Conservation (phyloP, 306 rosid genomes). For the Glycine latifolia region DNA sequence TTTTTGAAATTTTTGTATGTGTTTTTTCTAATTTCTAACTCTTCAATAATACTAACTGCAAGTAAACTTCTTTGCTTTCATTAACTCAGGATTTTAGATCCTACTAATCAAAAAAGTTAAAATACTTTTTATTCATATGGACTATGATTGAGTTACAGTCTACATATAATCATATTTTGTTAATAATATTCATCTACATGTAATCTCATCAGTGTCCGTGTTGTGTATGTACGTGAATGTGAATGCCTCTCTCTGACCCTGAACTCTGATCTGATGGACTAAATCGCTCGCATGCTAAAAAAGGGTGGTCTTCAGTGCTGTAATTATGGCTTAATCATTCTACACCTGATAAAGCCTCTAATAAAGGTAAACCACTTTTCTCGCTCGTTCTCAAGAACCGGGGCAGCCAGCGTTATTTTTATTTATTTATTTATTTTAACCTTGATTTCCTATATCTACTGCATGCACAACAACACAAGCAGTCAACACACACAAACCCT, state of each 20-base stretch:
- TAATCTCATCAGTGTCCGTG: too few relatives aligned
- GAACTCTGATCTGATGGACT: constrained; percentile 49
- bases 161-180: too few relatives aligned
- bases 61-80: too few relatives aligned
- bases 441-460: not conserved
- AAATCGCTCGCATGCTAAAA: constrained; percentile 57
- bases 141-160: too few relatives aligned
- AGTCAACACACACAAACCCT: constrained; percentile 37
- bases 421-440: not conserved
- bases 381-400: constrained; percentile 32
- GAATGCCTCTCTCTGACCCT: constrained; percentile 11
- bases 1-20: too few relatives aligned
- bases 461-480: constrained; percentile 44
- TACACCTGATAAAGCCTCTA: constrained; percentile 47
- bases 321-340: constrained; percentile 83
- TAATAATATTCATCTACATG: too few relatives aligned
- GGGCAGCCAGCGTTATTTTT: constrained; percentile 32
- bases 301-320: constrained; percentile 37
- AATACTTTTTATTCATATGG: too few relatives aligned
- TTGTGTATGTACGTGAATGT: too few relatives aligned
- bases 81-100: too few relatives aligned
- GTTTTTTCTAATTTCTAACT: too few relatives aligned
- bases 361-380: constrained; percentile 64
- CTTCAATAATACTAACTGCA: too few relatives aligned
- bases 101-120: too few relatives aligned